Base-by-base conservation (phyloP, 2,329 filamentous ascomycete genomes). In the Ophiostoma perfectum region DNA sequence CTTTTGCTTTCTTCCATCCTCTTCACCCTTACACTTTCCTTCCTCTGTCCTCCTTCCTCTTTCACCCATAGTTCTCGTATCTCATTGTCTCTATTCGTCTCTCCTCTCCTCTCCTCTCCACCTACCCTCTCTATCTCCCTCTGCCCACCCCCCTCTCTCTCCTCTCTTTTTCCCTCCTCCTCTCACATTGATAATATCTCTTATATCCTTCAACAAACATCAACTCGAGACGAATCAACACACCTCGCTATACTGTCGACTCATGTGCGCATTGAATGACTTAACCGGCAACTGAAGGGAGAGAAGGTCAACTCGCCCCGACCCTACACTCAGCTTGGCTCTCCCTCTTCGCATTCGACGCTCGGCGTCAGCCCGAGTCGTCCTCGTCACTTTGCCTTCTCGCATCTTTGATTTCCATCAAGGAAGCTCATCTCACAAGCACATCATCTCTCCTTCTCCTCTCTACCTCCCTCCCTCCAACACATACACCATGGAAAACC, bases 401-500 rank as follows among this genome's bases (percentile, higher is more conserved):
- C 27, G 27, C 27, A 27, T 69, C 71, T 66, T n/a, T 49, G 11
- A 14, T 16, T 27, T 27, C 27, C 27, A 27, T 27, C 27, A 27
- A 27, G 27, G 7, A 9, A 16, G 12, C 55, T 16, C 5, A 11
- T 52, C 47, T 11, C 47, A 52, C 9, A 44, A 62, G 5, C 55
- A 58, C 49, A 38, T 16, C 16, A 58, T 0, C 38, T 39, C 27
- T 27, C 27, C 27, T 27, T 27, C 27, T 27, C 27, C 27, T 58
- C 5, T 45, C 39, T 44, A 16, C n/a, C 36, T 9, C 39, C 36
- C 42, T 39, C 38, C 8, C 63, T 64, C 66, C 44, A 58, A 49
- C 42, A 60, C 44, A 67, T 36, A 16, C 64, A 66, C 12, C 27
- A 71, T 71, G 72, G 69, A 73, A 36, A 64, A 55, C 38, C 65